Percentiles rank a stretch among this genome's conserved stretches.
phyloP scores from a whole-genome alignment of 2,329 filamentous ascomycete species.

The Phaeosphaeriaceae sp. region DNA sequence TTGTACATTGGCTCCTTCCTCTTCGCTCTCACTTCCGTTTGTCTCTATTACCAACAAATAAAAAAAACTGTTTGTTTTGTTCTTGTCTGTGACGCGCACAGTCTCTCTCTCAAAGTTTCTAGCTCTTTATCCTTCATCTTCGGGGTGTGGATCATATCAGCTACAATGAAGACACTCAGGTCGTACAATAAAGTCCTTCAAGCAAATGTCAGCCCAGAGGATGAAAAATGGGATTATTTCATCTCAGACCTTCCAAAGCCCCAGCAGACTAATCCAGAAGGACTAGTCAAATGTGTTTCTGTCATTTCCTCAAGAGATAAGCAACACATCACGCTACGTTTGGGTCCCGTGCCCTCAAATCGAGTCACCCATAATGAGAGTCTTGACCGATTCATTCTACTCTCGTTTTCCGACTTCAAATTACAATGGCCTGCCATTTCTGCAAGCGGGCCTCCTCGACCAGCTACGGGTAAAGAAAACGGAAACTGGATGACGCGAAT shows the following conservation, averaged over 20 bases:
- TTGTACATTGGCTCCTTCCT: neutral
- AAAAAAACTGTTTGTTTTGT: too few relatives aligned
- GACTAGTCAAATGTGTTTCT: conserved; percentile 39
- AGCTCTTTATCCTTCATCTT: too few relatives aligned
- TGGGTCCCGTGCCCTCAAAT: conserved; percentile 37
- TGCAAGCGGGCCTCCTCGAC: conserved; percentile 16
- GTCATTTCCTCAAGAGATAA: conserved; percentile 26
- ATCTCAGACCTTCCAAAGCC: conserved; percentile 32
- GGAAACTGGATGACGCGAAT: conserved; percentile 47
- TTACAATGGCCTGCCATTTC: conserved; percentile 18
- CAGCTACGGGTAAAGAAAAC: conserved; percentile 42
- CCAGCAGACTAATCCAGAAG: neutral
- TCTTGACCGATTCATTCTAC: conserved; percentile 40
- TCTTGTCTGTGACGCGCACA: too few relatives aligned
- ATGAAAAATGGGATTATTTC: conserved; percentile 34
- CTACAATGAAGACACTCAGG: conserved; percentile 13
- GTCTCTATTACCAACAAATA: too few relatives aligned
- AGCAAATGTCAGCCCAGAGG: conserved; percentile 24
- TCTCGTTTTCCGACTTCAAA: conserved; percentile 48
- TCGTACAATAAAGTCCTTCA: conserved; percentile 26
- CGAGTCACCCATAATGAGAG: conserved; percentile 38
- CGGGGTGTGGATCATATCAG: neutral
- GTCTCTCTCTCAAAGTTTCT: too few relatives aligned
- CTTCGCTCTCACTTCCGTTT: too few relatives aligned
- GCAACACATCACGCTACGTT: conserved; percentile 35